phyloP scores from a whole-genome alignment of 2,329 filamentous ascomycete species.

The Fusarium euwallaceae region DNA sequence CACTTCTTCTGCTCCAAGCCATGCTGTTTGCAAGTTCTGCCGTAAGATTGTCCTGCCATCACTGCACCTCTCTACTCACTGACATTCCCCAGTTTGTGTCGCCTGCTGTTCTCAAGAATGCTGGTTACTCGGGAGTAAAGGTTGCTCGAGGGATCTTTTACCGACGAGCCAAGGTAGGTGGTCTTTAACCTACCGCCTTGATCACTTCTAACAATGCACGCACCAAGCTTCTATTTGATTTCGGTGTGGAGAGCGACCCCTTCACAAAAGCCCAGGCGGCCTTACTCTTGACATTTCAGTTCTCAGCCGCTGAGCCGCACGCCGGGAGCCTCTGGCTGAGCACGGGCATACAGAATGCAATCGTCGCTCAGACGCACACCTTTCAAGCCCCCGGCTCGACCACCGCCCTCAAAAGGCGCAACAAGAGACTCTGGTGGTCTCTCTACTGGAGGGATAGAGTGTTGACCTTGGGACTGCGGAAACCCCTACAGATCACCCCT shows the following conservation, averaged over 20 bases:
- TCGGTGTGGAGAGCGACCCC: constrained; percentile 22
- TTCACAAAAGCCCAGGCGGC: constrained; percentile 33
- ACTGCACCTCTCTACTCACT: not conserved
- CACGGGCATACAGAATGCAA: constrained; percentile 29
- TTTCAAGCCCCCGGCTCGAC: constrained; percentile 14
- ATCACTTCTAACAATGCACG: not conserved
- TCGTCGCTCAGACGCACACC: constrained; percentile 29
- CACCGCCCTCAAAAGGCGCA: constrained; percentile 2
- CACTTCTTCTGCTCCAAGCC: constrained; percentile 19
- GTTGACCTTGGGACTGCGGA: constrained; percentile 7
- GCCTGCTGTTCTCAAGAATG: constrained; percentile 34
- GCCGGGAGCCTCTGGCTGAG: constrained; percentile 37
- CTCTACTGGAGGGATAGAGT: constrained; percentile 17
- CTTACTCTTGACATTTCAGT: constrained; percentile 31
- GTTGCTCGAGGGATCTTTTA: constrained; percentile 35
- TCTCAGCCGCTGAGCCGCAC: constrained; percentile 31
- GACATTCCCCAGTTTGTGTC: constrained; percentile 21
- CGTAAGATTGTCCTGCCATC: not conserved
- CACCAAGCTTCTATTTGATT: constrained; percentile 25
- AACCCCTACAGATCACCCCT: constrained; percentile 11
- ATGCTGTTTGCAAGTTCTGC: constrained; percentile 38
- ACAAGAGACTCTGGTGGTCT: constrained; percentile 30
- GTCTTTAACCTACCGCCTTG: not conserved
- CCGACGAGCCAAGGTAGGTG: constrained; percentile 23
- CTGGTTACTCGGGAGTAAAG: constrained; percentile 32